A percentile compares a stretch with the other conserved stretches of the same genome.
These are phyloP conservation scores for Suillus variegatus DNA, from an alignment of 768 basidiomycete genomes.

Conservation along the genomic window DNA sequence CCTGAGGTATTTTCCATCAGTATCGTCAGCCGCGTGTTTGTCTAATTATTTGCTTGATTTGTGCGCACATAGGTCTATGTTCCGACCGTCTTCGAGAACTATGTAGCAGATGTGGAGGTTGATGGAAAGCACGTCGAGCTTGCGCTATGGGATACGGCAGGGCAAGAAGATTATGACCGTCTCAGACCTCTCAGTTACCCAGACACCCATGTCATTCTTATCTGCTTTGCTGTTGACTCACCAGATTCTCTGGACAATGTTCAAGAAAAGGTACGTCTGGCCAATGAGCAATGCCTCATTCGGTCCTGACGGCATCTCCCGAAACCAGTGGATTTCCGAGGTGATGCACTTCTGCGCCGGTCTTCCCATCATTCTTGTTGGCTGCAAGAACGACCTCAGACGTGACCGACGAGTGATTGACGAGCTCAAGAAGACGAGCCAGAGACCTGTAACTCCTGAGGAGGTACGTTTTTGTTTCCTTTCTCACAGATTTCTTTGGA, in stretches of 20 bases:
- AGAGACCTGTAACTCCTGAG: slow-evolving; percentile 91
- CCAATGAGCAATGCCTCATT: slow-evolving; percentile 7
- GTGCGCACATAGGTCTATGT: slow-evolving; percentile 80
- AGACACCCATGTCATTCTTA: slow-evolving; percentile 99
- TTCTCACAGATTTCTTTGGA: background rate
- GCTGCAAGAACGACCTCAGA: slow-evolving; percentile 98
- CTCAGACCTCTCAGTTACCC: slow-evolving; percentile 97
- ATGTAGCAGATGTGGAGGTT: slow-evolving; percentile 98
- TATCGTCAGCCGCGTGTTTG: slow-evolving; percentile 1
- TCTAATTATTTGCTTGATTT: background rate
- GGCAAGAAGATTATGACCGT: slow-evolving; percentile 99
- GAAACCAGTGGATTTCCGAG: slow-evolving; percentile 91
- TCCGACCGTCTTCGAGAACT: slow-evolving; percentile 99
- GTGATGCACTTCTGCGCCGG: slow-evolving; percentile 97
- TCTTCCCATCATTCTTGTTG: slow-evolving; percentile 95
- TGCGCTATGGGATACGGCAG: slow-evolving; percentile 99
- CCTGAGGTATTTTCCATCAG: slow-evolving; percentile 65
- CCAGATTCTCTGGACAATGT: slow-evolving; percentile 99
- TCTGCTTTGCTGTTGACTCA: slow-evolving; percentile 98
- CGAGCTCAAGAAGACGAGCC: slow-evolving; percentile 91
- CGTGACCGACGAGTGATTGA: slow-evolving; percentile 92
- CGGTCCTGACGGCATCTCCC: slow-evolving; percentile 11
- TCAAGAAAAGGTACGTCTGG: slow-evolving; percentile 88
- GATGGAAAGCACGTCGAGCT: slow-evolving; percentile 98
- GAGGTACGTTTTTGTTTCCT: slow-evolving; percentile 54